Base-by-base conservation (phyloP, 2,329 filamentous ascomycete species). In the Alternaria incomplexa region DNA sequence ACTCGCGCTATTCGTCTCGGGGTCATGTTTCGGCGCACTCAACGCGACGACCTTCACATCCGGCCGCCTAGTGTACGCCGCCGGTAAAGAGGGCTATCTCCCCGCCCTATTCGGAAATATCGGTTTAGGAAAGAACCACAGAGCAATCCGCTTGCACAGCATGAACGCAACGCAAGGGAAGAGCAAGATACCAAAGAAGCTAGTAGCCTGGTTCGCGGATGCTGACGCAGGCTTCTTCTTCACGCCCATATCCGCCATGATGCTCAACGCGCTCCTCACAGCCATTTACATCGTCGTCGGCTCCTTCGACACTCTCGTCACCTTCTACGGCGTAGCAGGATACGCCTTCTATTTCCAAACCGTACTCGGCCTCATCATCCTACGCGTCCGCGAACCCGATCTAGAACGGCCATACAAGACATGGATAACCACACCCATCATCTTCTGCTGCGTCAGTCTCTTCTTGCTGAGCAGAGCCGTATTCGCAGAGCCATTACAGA, bases 271-370 rank as follows among this genome's bases (percentile, higher is more conserved):
- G 44, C 69, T 82, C 4, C 82, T 99, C 22, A 97, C 93, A 1
- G 82, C 87, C 4, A 82, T 86, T 2, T 99, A 98, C 82, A 89
- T 97, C 65, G 75, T 91, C 3, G 89, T 97, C 6, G 96, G 96
- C 80, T 93, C 97, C 78, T 98, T 99, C 77, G 86, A 89, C 56
- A 97, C 95, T 0, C 87, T 99, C 3, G 87, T 98, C 61, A 98
- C 96, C 0, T 99, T 99, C 78, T 98, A 98, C 81, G 96, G 96
- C 60, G 96, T 99, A 12, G 96, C 96, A 0, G 94, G 94, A 13
- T 99, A 99, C 79, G 93, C 93, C 0, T 99, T 99, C 78, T 99
- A 99, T 83, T 99, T 99, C 80, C 83, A 97, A 59, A 96, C 95
- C 0, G 96, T 99, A 0, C 87, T 99, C 0, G 96, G 96, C 0